These are phyloP conservation scores for Cyanodermella asteris DNA, from an alignment of 2,329 filamentous ascomycete species.

Conservation along the genomic window DNA sequence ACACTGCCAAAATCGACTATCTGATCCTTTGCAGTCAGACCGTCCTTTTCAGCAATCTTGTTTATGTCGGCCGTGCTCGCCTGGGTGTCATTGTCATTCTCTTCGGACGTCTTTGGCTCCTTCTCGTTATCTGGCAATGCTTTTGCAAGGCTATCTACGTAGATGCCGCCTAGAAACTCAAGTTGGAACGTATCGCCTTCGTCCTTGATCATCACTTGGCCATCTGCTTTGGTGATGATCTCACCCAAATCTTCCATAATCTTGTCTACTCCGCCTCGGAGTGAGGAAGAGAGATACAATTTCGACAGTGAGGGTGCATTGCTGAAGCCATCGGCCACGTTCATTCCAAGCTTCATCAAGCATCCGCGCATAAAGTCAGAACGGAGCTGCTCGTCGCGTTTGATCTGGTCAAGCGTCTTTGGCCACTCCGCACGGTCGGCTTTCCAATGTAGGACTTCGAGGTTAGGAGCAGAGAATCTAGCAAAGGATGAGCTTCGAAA, in stretches of 20 bases:
- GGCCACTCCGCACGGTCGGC: conserved; percentile 47
- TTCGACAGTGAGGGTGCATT: conserved; percentile 59
- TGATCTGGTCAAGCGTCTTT: conserved; percentile 44
- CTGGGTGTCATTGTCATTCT: conserved; percentile 10
- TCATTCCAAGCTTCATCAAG: conserved; percentile 59
- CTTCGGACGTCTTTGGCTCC: conserved; percentile 12
- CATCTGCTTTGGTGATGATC: conserved; percentile 42
- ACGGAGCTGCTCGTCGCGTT: conserved; percentile 46
- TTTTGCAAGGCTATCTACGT: conserved; percentile 27
- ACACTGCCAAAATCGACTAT: conserved; percentile 55
- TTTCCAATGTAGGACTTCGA: conserved; percentile 38
- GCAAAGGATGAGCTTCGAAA: conserved; percentile 8
- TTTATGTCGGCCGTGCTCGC: conserved; percentile 2
- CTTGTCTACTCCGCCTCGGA: conserved; percentile 41
- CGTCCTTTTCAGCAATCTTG: too few species aligned
- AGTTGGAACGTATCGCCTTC: conserved; percentile 69
- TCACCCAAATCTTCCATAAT: conserved; percentile 45
- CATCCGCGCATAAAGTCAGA: conserved; percentile 59
- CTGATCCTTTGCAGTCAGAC: conserved; percentile 32
- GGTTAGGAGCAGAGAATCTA: conserved; percentile 65
- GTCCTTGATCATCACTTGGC: conserved; percentile 51
- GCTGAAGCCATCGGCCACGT: conserved; percentile 46
- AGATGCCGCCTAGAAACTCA: conserved; percentile 40
- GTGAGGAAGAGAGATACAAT: conserved; percentile 56
- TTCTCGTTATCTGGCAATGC: conserved; percentile 25